Conservation (phyloP, 768 basidiomycete genomes). For the Pleurotus tuber-regium region DNA sequence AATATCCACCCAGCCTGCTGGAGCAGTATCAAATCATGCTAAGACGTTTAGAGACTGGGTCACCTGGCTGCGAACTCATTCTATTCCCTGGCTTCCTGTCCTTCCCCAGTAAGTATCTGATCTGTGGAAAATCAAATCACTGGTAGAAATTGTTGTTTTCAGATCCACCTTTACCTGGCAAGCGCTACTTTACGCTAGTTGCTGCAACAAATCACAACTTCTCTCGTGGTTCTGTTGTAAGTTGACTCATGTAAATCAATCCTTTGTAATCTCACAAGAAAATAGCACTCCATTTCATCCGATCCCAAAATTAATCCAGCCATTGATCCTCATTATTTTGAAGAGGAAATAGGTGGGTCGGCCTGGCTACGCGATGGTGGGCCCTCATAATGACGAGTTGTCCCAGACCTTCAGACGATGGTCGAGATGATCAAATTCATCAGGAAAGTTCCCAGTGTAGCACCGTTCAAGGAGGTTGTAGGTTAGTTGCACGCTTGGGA, state of each 20-base stretch:
- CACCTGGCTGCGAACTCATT: background rate
- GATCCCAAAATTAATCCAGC: background rate
- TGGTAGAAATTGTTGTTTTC: background rate
- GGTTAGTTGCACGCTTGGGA: conserved; percentile 24
- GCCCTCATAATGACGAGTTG: too few relatives aligned
- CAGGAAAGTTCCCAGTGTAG: conserved; percentile 14
- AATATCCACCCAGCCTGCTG: background rate
- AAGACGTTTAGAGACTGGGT: background rate
- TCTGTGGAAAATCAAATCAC: background rate
- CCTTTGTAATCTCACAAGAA: conserved; percentile 33
- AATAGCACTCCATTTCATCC: background rate
- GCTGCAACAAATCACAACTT: conserved; percentile 40
- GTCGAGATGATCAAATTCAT: conserved; percentile 18
- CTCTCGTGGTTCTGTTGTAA: conserved; percentile 47
- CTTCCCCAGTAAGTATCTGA: background rate
- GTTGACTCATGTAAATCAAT: conserved; percentile 20
- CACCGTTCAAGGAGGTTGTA: conserved; percentile 19
- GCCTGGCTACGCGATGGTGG: background rate
- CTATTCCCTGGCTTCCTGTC: background rate
- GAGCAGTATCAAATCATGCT: conserved; percentile 1
- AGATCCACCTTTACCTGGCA: conserved; percentile 23
- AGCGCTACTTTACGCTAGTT: conserved; percentile 39
- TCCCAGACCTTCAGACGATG: conserved; percentile 22
- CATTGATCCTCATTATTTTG: conserved; percentile 2
- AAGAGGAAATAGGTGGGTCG: conserved; percentile 32